A percentile compares a stretch with the other conserved stretches of the same genome.
phyloP scores from a whole-genome alignment of 140 eudicot genomes.

The Cichorium intybus region DNA sequence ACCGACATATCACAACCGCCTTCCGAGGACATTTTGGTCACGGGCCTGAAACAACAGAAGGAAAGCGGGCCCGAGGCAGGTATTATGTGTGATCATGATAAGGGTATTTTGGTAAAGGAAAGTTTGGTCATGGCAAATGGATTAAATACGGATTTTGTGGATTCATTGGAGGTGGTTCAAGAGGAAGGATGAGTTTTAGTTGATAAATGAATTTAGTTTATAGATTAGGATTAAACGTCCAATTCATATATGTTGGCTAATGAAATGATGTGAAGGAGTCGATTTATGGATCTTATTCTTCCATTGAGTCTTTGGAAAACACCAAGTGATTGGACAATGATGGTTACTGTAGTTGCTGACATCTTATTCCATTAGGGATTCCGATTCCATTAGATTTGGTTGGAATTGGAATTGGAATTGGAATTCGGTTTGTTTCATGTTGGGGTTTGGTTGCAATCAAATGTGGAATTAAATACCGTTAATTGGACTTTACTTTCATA shows the following conservation, averaged over 20 bases:
- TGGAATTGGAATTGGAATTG: not conserved
- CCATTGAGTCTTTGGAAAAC: constrained; percentile 19
- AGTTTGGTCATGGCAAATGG: not conserved
- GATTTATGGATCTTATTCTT: constrained; percentile 30
- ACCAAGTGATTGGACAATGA: constrained; percentile 19
- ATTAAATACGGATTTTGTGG: constrained; percentile 9
- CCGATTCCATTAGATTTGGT: not conserved
- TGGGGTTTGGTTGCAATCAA: not conserved
- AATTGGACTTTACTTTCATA: no score
- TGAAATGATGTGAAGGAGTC: constrained; percentile 16
- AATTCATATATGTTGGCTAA: constrained; percentile 17
- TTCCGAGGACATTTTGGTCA: not conserved
- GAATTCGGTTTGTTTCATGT: not conserved
- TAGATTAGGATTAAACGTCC: constrained; percentile 24
- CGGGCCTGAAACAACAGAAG: not conserved
- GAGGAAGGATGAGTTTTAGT: constrained; percentile 14
- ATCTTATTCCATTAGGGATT: constrained; percentile 16
- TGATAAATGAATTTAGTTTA: constrained; percentile 26
- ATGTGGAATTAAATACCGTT: not conserved
- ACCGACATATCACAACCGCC: no score
- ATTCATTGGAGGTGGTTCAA: not conserved
- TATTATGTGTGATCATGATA: not conserved
- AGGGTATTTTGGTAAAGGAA: constrained; percentile 9
- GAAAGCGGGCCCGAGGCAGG: not conserved
- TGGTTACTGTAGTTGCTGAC: constrained; percentile 1